phyloP scores from a whole-genome alignment of 305 asterid genomes.

The Ajuga reptans region DNA sequence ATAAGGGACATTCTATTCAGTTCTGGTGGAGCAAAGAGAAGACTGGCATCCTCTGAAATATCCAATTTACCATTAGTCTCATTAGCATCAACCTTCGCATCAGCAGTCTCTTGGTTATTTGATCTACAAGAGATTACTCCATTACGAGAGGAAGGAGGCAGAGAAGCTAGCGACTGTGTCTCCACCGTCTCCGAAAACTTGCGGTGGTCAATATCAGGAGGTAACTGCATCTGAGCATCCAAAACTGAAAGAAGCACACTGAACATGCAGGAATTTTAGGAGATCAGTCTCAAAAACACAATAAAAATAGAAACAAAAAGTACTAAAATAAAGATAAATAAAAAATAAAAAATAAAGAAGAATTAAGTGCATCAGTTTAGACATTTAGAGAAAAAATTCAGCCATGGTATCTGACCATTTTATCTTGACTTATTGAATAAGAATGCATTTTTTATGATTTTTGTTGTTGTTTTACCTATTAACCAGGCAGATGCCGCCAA shows the following conservation, averaged over 20 bases:
- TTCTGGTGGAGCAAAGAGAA: constrained; percentile 88
- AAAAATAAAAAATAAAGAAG: neutral
- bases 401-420: neutral
- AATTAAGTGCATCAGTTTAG: constrained; percentile 1
- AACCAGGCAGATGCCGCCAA: neutral
- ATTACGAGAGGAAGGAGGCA: constrained; percentile 42
- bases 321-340: neutral
- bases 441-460: neutral
- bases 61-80: constrained; percentile 51
- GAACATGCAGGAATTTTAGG: constrained; percentile 35
- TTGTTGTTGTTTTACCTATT: neutral
- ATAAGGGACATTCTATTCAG: constrained; percentile 54
- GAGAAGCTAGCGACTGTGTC: constrained; percentile 32
- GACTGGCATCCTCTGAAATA: constrained; percentile 60
- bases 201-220: constrained; percentile 63
- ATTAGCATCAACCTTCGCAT: constrained; percentile 43
- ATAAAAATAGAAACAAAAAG: neutral
- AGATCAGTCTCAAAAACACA: constrained; percentile 19
- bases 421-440: neutral
- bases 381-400: neutral
- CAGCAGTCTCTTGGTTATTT: constrained; percentile 53
- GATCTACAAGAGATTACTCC: constrained; percentile 41
- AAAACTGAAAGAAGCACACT: constrained; percentile 91
- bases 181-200: constrained; percentile 41
- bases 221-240: constrained; percentile 88